Evolutionary conservation across 257 asterid genomes (phyloP).

Genomic region (Hygrophila difformis): DNA sequence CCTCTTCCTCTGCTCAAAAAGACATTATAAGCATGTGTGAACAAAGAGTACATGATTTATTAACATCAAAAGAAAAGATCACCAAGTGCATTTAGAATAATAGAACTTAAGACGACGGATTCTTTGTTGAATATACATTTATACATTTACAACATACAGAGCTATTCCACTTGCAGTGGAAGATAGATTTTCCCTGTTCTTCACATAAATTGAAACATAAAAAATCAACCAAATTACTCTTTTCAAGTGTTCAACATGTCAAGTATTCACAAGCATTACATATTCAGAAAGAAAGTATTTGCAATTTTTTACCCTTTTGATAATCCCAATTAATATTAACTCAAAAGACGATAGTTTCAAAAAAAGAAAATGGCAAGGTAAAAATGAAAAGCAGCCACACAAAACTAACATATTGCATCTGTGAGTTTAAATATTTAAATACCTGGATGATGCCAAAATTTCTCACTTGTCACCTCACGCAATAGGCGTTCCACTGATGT

Average conservation of each 20-base stretch:
- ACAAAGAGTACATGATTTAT: neutral
- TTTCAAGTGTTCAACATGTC: too few species aligned
- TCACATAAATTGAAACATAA: too few species aligned
- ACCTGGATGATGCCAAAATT: slow-evolving; percentile 98
- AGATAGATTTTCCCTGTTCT: too few species aligned
- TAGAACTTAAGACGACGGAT: too few species aligned
- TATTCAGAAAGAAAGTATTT: too few species aligned
- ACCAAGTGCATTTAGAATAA: neutral
- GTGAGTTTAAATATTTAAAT: slow-evolving; percentile 13
- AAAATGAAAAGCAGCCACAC: neutral
- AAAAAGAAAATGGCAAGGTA: neutral
- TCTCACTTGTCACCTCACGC: slow-evolving; percentile 96
- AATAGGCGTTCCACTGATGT: slow-evolving; percentile 91
- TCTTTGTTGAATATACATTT: too few species aligned
- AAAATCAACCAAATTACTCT: too few species aligned
- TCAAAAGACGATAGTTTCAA: too few species aligned
- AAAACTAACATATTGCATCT: slow-evolving; percentile 3
- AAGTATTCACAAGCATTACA: too few species aligned
- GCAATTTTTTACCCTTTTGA: too few species aligned
- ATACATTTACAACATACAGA: too few species aligned
- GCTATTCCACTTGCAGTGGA: too few species aligned
- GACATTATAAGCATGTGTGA: slow-evolving; percentile 6
- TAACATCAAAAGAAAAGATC: slow-evolving; percentile 1
- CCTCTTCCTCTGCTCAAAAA: slow-evolving; percentile 72
- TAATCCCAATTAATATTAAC: neutral